These are phyloP conservation scores for Draba incana DNA, from an alignment of 345 rosid species.

Conservation along the genomic window DNA sequence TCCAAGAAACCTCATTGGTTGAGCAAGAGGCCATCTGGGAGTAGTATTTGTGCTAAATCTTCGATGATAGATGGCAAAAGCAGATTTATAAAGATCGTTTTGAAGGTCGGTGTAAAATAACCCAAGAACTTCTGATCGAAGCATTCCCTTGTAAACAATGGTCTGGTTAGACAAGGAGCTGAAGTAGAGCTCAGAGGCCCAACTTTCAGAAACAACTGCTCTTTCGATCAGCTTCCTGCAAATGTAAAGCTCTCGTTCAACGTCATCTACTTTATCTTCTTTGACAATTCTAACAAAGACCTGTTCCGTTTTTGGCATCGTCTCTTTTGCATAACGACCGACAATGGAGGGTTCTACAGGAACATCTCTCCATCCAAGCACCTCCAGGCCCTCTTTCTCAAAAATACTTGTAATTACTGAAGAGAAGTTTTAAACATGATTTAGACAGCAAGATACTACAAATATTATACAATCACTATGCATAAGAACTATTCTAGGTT, in stretches of 20 bases:
- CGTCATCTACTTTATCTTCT: conserved; percentile 85
- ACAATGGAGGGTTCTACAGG: conserved; percentile 85
- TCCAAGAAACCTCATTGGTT: conserved; percentile 99
- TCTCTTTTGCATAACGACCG: conserved; percentile 88
- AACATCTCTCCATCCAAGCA: conserved; percentile 98
- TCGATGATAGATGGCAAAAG: conserved; percentile 96
- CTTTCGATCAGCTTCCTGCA: conserved; percentile 95
- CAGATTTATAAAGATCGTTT: conserved; percentile 70
- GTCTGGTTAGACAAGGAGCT: conserved; percentile 98
- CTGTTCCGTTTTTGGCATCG: conserved; percentile 94
- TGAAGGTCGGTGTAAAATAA: conserved; percentile 83
- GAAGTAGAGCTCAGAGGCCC: conserved; percentile 91
- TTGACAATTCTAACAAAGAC: conserved; percentile 90
- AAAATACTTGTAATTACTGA: conserved; percentile 76
- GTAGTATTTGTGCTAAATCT: conserved; percentile 98
- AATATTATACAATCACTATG: conserved; percentile 19
- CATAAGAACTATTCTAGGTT: conserved; percentile 22
- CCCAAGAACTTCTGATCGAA: conserved; percentile 97
- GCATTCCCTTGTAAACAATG: conserved; percentile 98
- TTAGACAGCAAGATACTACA: conserved; percentile 19
- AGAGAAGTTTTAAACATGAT: conserved; percentile 34
- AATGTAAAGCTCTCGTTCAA: conserved; percentile 94
- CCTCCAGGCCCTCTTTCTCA: conserved; percentile 95
- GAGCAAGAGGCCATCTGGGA: conserved; percentile 99
- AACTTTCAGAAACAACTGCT: conserved; percentile 62